These are phyloP conservation scores for Gossypium laxum DNA, from an alignment of 441 rosid genomes.

Conservation along the genomic window DNA sequence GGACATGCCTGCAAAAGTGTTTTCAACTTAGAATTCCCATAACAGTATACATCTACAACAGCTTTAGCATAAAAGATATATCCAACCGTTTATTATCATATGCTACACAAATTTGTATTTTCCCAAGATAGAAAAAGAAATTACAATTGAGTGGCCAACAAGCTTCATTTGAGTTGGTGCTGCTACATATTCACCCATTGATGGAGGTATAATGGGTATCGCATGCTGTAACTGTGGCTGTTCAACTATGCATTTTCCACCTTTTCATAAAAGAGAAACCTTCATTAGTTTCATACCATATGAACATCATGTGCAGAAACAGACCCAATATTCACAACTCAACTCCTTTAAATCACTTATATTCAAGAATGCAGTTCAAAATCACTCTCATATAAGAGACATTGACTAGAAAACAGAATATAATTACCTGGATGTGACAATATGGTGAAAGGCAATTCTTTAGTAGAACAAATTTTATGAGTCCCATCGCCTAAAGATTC, in stretches of 20 bases:
- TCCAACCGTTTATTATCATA: not conserved
- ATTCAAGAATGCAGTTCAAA: not conserved
- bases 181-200: conserved; percentile 20
- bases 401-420: not conserved
- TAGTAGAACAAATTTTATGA: conserved; percentile 11
- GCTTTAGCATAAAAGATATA: not conserved
- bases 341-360: not conserved
- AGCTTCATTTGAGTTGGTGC: conserved; percentile 26
- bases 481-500: conserved; percentile 1
- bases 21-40: conserved; percentile 2
- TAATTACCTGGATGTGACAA: conserved; percentile 27
- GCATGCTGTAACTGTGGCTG: conserved; percentile 14
- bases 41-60: not conserved
- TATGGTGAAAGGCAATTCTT: conserved; percentile 8
- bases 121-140: conserved; percentile 10
- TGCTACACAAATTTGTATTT: not conserved
- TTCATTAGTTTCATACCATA: not conserved
- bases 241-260: conserved; percentile 23
- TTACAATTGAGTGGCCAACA: conserved; percentile 29
- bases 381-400: not conserved
- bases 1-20: conserved; percentile 23
- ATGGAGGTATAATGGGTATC: conserved; percentile 18
- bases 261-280: conserved; percentile 19
- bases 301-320: not conserved
- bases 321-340: not conserved